Conservation (phyloP, 768 basidiomycete species). For the Multifurca ochricompacta region DNA sequence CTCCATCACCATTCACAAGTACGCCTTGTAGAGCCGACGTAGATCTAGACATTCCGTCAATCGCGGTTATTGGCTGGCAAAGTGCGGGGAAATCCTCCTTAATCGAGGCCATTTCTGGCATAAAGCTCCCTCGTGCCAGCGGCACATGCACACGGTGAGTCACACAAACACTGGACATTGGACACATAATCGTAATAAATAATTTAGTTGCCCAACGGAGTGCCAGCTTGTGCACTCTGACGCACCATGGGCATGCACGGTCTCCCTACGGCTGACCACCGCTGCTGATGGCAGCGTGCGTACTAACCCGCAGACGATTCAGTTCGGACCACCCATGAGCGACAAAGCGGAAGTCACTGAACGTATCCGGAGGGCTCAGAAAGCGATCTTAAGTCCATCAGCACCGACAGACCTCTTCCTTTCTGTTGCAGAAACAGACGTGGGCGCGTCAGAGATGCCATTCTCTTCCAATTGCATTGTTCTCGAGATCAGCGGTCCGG, state of each 20-base stretch:
- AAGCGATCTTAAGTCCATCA: slow-evolving; percentile 55
- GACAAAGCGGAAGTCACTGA: slow-evolving; percentile 53
- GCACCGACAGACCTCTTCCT: slow-evolving; percentile 31
- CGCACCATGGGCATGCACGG: slow-evolving; percentile 29
- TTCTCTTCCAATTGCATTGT: slow-evolving; percentile 35
- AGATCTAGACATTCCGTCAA: slow-evolving; percentile 65
- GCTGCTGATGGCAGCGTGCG: slow-evolving; percentile 23
- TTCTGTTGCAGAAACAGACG: slow-evolving; percentile 29
- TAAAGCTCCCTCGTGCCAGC: slow-evolving; percentile 58
- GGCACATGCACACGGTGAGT: slow-evolving; percentile 69
- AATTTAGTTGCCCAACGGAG: slow-evolving; percentile 34
- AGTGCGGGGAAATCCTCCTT: slow-evolving; percentile 73
- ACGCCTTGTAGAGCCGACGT: slow-evolving; percentile 43
- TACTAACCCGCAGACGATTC: slow-evolving; percentile 29
- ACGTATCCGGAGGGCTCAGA: slow-evolving; percentile 56
- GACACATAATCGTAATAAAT: not conserved
- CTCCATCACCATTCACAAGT: slow-evolving; percentile 1
- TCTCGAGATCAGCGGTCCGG: slow-evolving; percentile 32
- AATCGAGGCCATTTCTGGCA: slow-evolving; percentile 69
- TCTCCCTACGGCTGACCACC: slow-evolving; percentile 27
- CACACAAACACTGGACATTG: not conserved
- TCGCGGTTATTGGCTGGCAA: slow-evolving; percentile 66
- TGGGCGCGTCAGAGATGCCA: slow-evolving; percentile 17
- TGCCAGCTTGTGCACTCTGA: slow-evolving; percentile 26
- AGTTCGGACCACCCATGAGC: slow-evolving; percentile 34